Evolutionary conservation across 1,284 basidiomycete species (phyloP).

Genomic region (Sporisorium reilianum): DNA sequence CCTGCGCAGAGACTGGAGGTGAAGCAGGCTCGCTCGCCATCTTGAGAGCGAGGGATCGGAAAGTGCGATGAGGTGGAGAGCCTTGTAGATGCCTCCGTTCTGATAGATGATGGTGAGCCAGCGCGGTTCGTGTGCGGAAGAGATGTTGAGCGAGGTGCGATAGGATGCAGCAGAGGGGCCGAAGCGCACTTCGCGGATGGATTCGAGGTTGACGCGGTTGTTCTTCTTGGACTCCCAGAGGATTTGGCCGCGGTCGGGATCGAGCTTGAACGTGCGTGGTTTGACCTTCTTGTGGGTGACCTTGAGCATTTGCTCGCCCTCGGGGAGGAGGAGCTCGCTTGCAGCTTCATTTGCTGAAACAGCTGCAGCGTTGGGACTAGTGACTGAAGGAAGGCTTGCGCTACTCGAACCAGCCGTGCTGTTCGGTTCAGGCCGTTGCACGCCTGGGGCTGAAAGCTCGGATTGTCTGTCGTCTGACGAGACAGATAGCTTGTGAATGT

Average conservation of each 20-base stretch:
- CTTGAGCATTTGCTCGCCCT: constrained; percentile 78
- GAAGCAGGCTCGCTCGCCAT: constrained; percentile 72
- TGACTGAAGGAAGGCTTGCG: not conserved
- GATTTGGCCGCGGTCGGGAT: constrained; percentile 83
- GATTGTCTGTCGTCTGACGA: not conserved
- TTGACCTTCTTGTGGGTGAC: constrained; percentile 87
- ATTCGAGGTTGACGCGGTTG: constrained; percentile 84
- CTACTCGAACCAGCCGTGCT: not conserved
- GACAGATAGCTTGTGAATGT: not conserved
- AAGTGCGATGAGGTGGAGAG: constrained; percentile 86
- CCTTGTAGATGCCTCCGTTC: constrained; percentile 85
- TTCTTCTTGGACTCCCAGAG: constrained; percentile 83
- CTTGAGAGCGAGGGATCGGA: constrained; percentile 77
- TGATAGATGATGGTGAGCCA: constrained; percentile 86
- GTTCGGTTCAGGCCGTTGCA: not conserved
- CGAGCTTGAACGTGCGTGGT: constrained; percentile 79
- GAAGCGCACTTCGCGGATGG: constrained; percentile 89
- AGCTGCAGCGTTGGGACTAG: not conserved
- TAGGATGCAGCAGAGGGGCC: constrained; percentile 82
- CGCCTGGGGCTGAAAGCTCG: not conserved
- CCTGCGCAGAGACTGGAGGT: constrained; percentile 68
- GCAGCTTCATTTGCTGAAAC: not conserved
- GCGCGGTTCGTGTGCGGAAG: constrained; percentile 71
- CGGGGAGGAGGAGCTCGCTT: constrained; percentile 36
- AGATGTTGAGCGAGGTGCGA: constrained; percentile 78